Evolutionary conservation across 495 filamentous ascomycete species (phyloP).

Genomic region (Paragyromitra xinjiangensis): DNA sequence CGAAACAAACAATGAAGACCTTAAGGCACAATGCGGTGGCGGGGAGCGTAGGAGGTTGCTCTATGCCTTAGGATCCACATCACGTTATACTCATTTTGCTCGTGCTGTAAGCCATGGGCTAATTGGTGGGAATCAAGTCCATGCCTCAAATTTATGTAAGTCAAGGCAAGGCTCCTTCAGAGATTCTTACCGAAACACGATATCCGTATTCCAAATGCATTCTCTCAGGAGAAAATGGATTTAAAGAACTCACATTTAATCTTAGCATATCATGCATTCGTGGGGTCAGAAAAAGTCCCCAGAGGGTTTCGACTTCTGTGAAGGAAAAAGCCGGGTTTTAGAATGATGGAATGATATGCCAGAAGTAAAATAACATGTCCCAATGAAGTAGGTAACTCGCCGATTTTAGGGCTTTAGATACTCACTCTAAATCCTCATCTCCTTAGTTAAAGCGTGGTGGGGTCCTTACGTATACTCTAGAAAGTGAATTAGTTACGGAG

Average conservation of each 20-base stretch:
- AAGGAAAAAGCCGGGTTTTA: no score
- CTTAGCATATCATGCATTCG: background rate
- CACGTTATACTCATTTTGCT: background rate
- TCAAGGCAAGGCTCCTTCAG: background rate
- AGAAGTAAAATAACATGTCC: no score
- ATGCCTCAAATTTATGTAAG: background rate
- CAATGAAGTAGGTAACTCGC: no score
- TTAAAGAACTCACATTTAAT: background rate
- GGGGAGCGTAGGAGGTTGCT: conserved; percentile 3
- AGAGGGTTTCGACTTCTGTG: no score
- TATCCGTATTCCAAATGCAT: background rate
- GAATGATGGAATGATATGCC: no score
- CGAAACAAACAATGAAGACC: background rate
- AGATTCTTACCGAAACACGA: background rate
- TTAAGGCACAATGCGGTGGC: background rate
- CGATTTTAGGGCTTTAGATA: no score
- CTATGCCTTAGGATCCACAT: conserved; percentile 11
- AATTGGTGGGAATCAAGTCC: background rate
- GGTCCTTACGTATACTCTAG: no score
- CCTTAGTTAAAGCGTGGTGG: no score
- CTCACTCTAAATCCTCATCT: no score
- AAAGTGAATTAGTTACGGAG: no score
- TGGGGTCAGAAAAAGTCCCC: no score
- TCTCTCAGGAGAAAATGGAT: background rate
- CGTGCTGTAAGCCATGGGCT: background rate